Base-by-base conservation (phyloP, 257 asterid genomes). In the Penstemon eatonii region DNA sequence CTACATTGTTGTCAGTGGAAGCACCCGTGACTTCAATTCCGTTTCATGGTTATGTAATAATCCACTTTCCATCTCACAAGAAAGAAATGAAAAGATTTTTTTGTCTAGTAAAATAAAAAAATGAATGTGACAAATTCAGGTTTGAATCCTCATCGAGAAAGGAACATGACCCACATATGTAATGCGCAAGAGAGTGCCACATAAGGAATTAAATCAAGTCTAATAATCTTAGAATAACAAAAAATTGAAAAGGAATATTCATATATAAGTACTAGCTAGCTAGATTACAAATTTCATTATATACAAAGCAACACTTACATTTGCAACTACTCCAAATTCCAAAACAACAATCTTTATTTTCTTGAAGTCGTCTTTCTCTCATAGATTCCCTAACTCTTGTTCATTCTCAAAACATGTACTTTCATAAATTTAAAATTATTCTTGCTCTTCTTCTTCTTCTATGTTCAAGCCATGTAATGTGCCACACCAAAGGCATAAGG, bases 401-500 rank as follows among this genome's bases (percentile, higher is more conserved):
- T 39, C 73, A 25, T 25, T 15, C 56, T 1, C 45, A 43, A 63
- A 58, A 11, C 46, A 79, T 75, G 85, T 43, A 82, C 67, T 72
- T 58, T 47, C 49, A 42, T 9, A 73, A 60, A 47, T 80, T 11
- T 15, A 53, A 15, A 15, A 15, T 50, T n/a, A 11, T 73, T 70
- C 5, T 74, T 11, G 12, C 69, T 65, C 52, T 80, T 25, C 7
- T 83, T n/a, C n/a, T n/a, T 56, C 68, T 85, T 43, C 33, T 66
- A 7, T 68, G 55, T 60, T 70, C 78, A 25, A 64, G 60, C 45
- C 42, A 13, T 8, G 60, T 47, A 46, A 63, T 41, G 47, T 79
- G 86, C 73, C 96, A 84, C 79, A 86, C 79, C 59, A 85, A 89
- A 63, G 84, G 85, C 3, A 53, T 84, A 15, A 75, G 78, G 65